Base-by-base conservation (phyloP, 2,329 filamentous ascomycete genomes). In the Ophiostoma sp. region DNA sequence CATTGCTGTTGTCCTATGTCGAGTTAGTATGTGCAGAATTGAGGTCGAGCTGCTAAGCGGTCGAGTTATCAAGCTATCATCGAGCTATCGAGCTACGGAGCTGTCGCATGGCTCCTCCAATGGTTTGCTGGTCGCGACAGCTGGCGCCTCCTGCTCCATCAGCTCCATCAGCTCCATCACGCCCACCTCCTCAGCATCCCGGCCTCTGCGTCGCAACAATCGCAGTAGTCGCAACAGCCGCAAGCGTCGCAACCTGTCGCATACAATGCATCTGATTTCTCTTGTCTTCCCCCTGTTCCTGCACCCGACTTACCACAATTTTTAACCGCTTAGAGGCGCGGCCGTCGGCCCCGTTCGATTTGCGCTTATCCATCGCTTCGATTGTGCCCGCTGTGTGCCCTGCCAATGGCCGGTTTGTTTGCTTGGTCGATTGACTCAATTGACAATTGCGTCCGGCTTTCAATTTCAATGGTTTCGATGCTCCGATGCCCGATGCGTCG, bases 291-390 rank as follows among this genome's bases (percentile, higher is more conserved):
- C 11, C 16, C 5, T 38, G 3, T n/a, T 14, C 11, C 58, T 42
- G 14, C 16, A 42, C 60, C 2, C 11, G 2, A 70, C 78, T 75
- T 77, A 83, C 84, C 76, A 67, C 65, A 9, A 78, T 78, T 75
- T 80, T 86, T 76, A 82, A 82, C 73, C 84, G 81, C 79, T 87
- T 87, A 6, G 81, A 78, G 68, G 81, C 81, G 74, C 84, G 82
- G 69, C 77, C 76, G 69, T 85, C 83, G 64, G 77, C 77, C 66
- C 71, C 71, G 49, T n/a, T 68, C 8, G 72, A 71, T 55, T 73
- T 73, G 69, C 72, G 72, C 72, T 73, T 73, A 49, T 73, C 71
- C 72, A 73, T 73, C n/a, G 58, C n/a, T 27, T 27, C 27, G 27
- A 27, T 27, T 27, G 27, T 27, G 40, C 60, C 14, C 38, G 12